Evolutionary conservation across 2,329 filamentous ascomycete genomes (phyloP).

Genomic region (Alternaria ethzedia): DNA sequence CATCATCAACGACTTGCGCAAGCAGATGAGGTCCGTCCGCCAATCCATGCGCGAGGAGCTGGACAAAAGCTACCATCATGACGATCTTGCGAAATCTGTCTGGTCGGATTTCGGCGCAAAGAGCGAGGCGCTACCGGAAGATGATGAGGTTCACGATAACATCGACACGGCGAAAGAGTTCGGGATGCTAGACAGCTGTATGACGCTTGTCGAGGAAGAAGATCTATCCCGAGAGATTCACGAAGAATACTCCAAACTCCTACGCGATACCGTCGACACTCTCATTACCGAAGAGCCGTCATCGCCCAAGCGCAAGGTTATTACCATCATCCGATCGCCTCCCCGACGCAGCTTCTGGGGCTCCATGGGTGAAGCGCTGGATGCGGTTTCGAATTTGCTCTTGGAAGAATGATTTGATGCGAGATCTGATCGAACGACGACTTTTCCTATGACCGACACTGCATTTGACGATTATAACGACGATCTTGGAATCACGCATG

Average conservation of each 20-base stretch:
- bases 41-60: slow-evolving; percentile 18
- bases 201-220: slow-evolving; percentile 10
- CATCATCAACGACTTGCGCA: slow-evolving; percentile 38
- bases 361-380: slow-evolving; percentile 28
- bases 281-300: slow-evolving; percentile 1
- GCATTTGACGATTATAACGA: background rate
- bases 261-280: slow-evolving; percentile 8
- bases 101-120: background rate
- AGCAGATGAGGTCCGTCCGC: slow-evolving; percentile 26
- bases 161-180: slow-evolving; percentile 2
- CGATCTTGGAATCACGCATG: background rate
- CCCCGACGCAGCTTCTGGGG: slow-evolving; percentile 27
- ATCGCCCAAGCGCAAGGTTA: slow-evolving; percentile 1
- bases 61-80: background rate
- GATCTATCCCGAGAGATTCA: slow-evolving; percentile 2
- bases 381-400: slow-evolving; percentile 21
- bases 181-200: slow-evolving; percentile 19
- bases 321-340: slow-evolving; percentile 20
- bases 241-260: slow-evolving; percentile 3
- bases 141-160: background rate
- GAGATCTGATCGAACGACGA: background rate
- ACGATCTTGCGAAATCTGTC: background rate
- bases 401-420: slow-evolving; percentile 7
- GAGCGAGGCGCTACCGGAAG: background rate
- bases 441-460: background rate